Conservation (phyloP, 352 stramenopile genomes). For the Phytophthora palmivora region DNA sequence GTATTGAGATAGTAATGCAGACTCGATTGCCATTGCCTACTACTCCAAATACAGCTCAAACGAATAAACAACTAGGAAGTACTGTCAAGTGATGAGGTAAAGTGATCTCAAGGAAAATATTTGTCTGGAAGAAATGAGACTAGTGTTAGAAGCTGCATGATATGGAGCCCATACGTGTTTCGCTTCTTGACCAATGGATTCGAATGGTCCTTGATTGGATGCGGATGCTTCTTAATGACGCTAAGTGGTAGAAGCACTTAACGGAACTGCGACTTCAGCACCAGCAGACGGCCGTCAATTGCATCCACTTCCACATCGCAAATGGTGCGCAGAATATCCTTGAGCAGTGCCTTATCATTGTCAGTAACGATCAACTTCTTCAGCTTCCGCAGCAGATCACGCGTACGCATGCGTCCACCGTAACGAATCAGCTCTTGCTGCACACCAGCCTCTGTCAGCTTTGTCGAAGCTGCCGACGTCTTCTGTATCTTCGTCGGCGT, state of each 20-base stretch:
- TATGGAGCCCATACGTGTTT: no score
- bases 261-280: slow-evolving; percentile 90
- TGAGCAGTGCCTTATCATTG: slow-evolving; percentile 83
- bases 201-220: neutral
- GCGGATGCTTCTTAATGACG: neutral
- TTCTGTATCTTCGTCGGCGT: slow-evolving; percentile 54
- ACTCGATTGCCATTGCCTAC: no score
- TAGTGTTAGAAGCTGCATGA: neutral
- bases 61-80: no score
- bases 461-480: slow-evolving; percentile 48
- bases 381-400: slow-evolving; percentile 79
- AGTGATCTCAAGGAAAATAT: neutral
- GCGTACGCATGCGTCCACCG: slow-evolving; percentile 82
- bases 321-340: slow-evolving; percentile 89
- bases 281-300: slow-evolving; percentile 81
- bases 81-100: no score
- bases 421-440: slow-evolving; percentile 87
- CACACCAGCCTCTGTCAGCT: slow-evolving; percentile 82
- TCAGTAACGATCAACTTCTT: slow-evolving; percentile 86
- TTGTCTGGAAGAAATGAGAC: neutral
- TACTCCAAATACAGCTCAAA: no score
- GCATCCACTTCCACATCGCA: slow-evolving; percentile 87
- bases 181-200: neutral
- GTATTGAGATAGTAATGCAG: no score
- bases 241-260: slow-evolving; percentile 35